Evolutionary conservation across 2,329 filamentous ascomycete species (phyloP), one percentile per base, ranked within the genome.

Genomic region (Epichloe scottii): DNA sequence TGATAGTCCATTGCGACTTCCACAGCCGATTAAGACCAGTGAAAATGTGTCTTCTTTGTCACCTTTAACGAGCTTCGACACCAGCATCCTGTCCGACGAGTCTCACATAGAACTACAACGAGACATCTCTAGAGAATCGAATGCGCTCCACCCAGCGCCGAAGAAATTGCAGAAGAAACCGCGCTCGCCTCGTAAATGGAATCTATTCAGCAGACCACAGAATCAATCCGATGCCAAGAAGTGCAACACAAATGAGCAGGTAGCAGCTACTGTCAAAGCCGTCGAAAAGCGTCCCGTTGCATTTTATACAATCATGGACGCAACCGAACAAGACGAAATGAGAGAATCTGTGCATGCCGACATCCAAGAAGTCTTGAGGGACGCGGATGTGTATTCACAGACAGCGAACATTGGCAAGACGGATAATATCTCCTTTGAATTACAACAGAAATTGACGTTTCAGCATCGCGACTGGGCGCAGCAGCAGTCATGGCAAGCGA

Each of bases 281-380:
- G 69, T 74, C 0, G 70, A 71, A 50, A 71, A 70, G 50, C 81
- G 78, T 53, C 67, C 76, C 0, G 64, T 79, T 6, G 73, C 80
- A 2, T 82, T 79, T 56, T 83, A 84, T 58, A 73, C 79, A 7
- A 77, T 82, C 62, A 73, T 83, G 61, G 79, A 83, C 58, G 75
- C 73, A 2, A 74, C 77, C 0, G 78, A 81, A 55, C 71, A 73
- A 55, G 76, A 77, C 58, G 71, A 78, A 45, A 63, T 72, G 54
- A 75, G 77, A 59, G 70, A 77, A 46, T 63, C 72, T 7, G 70
- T 71, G 17, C 59, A 63, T 1, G 57, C 63, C 51, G 65, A 67
- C 46, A 60, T 71, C 5, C 65, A 66, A 35, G 71, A 75, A 33
- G 71, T 78, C 15, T 62, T 80, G 26, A 71, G 74, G 19, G 74